Evolutionary conservation across 192 early-diverging fungal genomes (phyloP).

Genomic region (Rhizophagus prolifer): DNA sequence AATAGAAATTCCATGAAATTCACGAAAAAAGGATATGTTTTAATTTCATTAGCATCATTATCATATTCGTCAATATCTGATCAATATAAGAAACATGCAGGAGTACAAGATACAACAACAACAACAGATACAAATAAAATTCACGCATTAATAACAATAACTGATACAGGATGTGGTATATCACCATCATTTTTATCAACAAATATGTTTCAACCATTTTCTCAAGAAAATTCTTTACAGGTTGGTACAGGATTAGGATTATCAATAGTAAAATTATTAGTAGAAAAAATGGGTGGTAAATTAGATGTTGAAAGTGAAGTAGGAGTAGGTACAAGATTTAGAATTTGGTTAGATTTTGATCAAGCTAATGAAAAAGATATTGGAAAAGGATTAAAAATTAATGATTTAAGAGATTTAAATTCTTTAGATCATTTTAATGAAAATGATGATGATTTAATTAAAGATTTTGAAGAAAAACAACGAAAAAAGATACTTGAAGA

Average conservation of each 20-base stretch:
- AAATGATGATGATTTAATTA: neutral
- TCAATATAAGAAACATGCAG: neutral
- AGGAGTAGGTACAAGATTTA: constrained; percentile 7
- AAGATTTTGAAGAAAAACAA: constrained; percentile 15
- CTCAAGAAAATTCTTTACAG: constrained; percentile 50
- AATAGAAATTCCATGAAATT: constrained; percentile 55
- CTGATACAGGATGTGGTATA: constrained; percentile 51
- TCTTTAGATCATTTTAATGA: neutral
- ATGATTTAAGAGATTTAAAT: neutral
- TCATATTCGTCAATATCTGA: constrained; percentile 27
- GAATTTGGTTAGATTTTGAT: constrained; percentile 25
- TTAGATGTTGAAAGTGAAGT: constrained; percentile 43
- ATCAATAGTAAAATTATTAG: constrained; percentile 42
- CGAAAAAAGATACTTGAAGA: constrained; percentile 30
- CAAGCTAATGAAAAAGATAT: neutral
- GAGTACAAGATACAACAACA: too few species aligned
- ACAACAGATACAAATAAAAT: neutral
- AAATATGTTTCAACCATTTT: constrained; percentile 47
- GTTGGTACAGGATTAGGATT: constrained; percentile 52
- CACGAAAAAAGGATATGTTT: constrained; percentile 48
- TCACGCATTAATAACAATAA: constrained; percentile 43
- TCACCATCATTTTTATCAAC: constrained; percentile 41
- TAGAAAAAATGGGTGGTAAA: constrained; percentile 45
- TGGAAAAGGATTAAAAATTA: neutral
- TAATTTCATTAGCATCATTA: constrained; percentile 39